A percentile compares a stretch with the other conserved stretches of the same genome.
Conservation (phyloP, 2,329 filamentous ascomycete genomes). For the Pyrenochaeta sp. region DNA sequence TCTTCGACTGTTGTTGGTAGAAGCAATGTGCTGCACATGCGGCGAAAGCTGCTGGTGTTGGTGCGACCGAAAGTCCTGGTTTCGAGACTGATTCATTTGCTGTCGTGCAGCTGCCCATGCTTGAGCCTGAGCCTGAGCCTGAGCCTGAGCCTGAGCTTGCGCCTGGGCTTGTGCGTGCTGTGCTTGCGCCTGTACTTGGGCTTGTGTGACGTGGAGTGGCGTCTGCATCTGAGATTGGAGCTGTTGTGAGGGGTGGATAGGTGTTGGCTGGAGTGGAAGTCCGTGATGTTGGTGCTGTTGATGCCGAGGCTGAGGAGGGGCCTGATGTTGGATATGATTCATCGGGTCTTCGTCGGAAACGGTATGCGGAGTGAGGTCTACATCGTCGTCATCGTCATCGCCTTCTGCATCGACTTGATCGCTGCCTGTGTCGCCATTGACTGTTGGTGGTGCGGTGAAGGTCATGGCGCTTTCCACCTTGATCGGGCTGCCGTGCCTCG, state of each 20-base stretch:
- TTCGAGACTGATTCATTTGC: constrained; percentile 49
- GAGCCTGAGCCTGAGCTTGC: constrained; percentile 14
- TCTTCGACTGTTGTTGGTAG: constrained; percentile 42
- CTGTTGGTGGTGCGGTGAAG: constrained; percentile 44
- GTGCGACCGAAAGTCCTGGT: constrained; percentile 41
- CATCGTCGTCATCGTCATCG: constrained; percentile 47
- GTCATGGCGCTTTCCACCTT: constrained; percentile 32
- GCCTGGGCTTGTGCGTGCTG: constrained; percentile 27
- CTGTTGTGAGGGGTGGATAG: constrained; percentile 39
- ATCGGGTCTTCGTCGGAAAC: constrained; percentile 33
- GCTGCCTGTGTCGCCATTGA: constrained; percentile 34
- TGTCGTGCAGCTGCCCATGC: constrained; percentile 46
- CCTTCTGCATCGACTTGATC: constrained; percentile 48
- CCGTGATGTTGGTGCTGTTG: constrained; percentile 27
- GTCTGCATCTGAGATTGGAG: constrained; percentile 37
- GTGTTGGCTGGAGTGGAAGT: constrained; percentile 41
- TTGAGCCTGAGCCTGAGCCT: constrained; percentile 30
- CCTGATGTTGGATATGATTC: constrained; percentile 24
- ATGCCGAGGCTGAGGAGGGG: constrained; percentile 11
- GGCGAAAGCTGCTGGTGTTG: constrained; percentile 40
- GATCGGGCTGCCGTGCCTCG: constrained; percentile 25
- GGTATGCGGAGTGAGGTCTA: constrained; percentile 40
- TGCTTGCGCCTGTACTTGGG: constrained; percentile 35
- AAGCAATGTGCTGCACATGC: constrained; percentile 39
- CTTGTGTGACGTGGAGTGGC: constrained; percentile 38